Conservation (phyloP, 257 asterid genomes). For the Solanum ossicruentum region DNA sequence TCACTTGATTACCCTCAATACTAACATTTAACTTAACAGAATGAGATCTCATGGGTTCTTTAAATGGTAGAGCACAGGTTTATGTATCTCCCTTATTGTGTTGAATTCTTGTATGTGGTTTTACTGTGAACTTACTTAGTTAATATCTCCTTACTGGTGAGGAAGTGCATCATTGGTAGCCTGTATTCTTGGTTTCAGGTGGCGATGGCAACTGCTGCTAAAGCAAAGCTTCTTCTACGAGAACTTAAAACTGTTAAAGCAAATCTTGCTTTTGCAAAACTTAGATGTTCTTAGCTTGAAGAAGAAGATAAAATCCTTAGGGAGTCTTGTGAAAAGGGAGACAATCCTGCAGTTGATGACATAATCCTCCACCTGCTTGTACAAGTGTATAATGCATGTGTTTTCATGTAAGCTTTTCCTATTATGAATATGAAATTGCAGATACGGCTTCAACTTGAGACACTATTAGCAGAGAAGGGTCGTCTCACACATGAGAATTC, state of each 20-base stretch:
- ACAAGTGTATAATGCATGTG: background rate
- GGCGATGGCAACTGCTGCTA: conserved; percentile 97
- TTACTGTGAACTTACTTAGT: background rate
- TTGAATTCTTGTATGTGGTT: background rate
- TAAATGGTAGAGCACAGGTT: background rate
- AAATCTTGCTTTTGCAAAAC: conserved; percentile 69
- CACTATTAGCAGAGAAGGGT: conserved; percentile 90
- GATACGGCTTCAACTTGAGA: conserved; percentile 86
- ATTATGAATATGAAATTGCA: background rate
- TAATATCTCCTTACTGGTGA: conserved; percentile 6
- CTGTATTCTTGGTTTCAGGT: conserved; percentile 35
- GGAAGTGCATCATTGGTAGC: conserved; percentile 6
- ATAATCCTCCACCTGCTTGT: conserved; percentile 4
- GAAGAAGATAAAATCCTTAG: conserved; percentile 78
- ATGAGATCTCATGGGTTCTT: background rate
- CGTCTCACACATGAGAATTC: conserved; percentile 33
- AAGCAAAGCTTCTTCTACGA: conserved; percentile 75
- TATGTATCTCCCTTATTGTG: background rate
- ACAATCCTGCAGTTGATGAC: conserved; percentile 75
- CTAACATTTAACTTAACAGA: background rate
- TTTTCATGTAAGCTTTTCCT: background rate
- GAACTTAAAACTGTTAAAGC: conserved; percentile 87
- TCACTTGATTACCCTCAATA: background rate
- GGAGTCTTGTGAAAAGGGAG: conserved; percentile 70
- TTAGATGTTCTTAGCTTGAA: conserved; percentile 76